Evolutionary conservation across 2,329 filamentous ascomycete genomes (phyloP), one percentile per base, ranked within the genome.

Genomic region (Fusarium sp.): DNA sequence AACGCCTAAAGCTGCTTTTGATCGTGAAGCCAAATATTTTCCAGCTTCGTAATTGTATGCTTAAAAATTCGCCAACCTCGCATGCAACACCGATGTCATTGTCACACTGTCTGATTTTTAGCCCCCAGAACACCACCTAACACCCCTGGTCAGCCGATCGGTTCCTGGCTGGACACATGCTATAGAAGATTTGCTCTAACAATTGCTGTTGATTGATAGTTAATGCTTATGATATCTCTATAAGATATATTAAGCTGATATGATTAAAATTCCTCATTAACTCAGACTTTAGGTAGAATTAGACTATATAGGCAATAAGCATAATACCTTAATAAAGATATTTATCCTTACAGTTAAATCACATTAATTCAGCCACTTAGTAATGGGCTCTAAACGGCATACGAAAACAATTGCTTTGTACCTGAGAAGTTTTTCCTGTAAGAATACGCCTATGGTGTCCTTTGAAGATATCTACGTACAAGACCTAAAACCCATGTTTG

Each of bases 151-250:
- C 64, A 62, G 69, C 45, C 33, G 35, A 41, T 67, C 55, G 45
- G 58, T 67, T 71, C 71, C 64, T 63, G 64, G 56, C n/a, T 41
- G 33, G 41, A 60, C 58, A 60, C 53, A 71, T 69, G 67, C 46
- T 63, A 60, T 60, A 44, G 61, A 32, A 9, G 32, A 46, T 56
- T 44, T 45, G 20, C 38, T 40, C 60, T 41, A 45, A n/a, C 20
- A 23, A 13, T 33, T 23, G 23, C 23, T 23, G 23, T 23, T 6
- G 23, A 23, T 23, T 23, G 23, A 23, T 23, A 23, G 23, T 23
- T 23, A 23, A 23, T 23, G 23, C 4, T 23, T 23, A 23, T 23
- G 23, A 23, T 23, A 23, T 23, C 23, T 23, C 23, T 23, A 23
- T 5, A 23, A 23, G 23, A 23, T 23, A 23, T 23, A 23, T 23